phyloP scores from a whole-genome alignment of 148 eudicot species.

The Cornus controversa region DNA sequence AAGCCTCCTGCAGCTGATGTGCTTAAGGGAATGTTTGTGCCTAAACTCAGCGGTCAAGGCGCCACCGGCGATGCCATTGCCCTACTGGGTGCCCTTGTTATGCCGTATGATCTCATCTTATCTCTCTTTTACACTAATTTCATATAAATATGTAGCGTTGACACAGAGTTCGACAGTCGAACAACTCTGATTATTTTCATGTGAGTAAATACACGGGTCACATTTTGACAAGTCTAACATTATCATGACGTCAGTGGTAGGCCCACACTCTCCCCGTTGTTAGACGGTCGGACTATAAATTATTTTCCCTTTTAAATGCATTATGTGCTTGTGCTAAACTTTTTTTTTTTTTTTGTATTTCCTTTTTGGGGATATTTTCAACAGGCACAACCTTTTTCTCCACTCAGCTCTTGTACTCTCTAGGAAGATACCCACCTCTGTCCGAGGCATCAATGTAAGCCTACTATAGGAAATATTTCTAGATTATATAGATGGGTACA shows the following conservation, averaged over 20 bases:
- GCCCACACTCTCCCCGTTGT: too few relatives aligned
- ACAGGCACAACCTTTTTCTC: conserved; percentile 58
- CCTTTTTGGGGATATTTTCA: neutral
- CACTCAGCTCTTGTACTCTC: conserved; percentile 71
- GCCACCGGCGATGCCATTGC: conserved; percentile 75
- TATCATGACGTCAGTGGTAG: too few relatives aligned
- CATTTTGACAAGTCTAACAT: too few relatives aligned
- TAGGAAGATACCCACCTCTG: conserved; percentile 52
- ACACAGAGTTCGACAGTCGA: too few relatives aligned
- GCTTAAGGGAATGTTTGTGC: conserved; percentile 61
- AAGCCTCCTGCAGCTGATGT: conserved; percentile 57
- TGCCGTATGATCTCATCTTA: conserved; percentile 49
- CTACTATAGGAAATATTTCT: neutral
- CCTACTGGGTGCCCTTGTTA: conserved; percentile 63
- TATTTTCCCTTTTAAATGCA: too few relatives aligned
- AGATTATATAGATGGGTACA: neutral
- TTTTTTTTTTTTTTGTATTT: neutral
- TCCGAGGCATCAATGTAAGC: conserved; percentile 35
- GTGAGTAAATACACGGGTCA: too few relatives aligned
- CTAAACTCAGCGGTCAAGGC: conserved; percentile 52
- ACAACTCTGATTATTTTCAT: too few relatives aligned
- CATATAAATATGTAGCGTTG: too few relatives aligned
- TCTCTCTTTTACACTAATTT: neutral
- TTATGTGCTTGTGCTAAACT: too few relatives aligned
- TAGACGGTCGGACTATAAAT: too few relatives aligned